Base-by-base conservation (phyloP, 306 rosid species). In the Lathyrus sativus region DNA sequence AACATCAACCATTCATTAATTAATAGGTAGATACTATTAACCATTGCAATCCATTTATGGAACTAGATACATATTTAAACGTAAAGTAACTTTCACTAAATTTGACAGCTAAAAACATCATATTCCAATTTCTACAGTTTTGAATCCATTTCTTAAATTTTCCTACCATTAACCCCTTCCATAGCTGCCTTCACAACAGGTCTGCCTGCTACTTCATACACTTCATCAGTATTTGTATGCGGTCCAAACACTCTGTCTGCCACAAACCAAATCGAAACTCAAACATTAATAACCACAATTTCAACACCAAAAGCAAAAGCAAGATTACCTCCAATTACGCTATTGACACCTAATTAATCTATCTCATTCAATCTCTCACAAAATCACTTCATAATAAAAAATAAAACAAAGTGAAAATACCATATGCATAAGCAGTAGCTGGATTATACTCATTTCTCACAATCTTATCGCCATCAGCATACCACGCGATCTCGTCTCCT, bases 241-340 rank as follows among this genome's bases (percentile, higher is more conserved):
- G 80, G 92, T 71, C 99, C 99, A 76, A 90, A 95, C 72, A 95
- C 99, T 79, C 80, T 85, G 79, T 95, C 99, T 90, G 96, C 92
- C 74, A 75, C 82, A 76, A 61, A 65, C 69, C 78, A 80, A 75
- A 42, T 67, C 29, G 26, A 57, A 82, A 74, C 67, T 75, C 63
- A 48, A 66, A 71, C 66, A 49, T 77, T 57, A 55, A 54, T 45
- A 49, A 9, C 70, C 75, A 74, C 43, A 31, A 63, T 65, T 14
- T 61, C 71, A 46, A 64, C 73, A 11, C 51, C 50, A 71, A 7
- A 35, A 35, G 2, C 9, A 35, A 35, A 79, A 45, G 28, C 70
- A 68, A 62, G 22, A 43, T 7, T n/a, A 64, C 7, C 8, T 8
- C 78, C 72, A 67, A 66, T 63, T 44, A 11, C 11, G 31, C 5